Conservation (phyloP, 2,329 filamentous ascomycete genomes). For the Blumeriella jaapii region DNA sequence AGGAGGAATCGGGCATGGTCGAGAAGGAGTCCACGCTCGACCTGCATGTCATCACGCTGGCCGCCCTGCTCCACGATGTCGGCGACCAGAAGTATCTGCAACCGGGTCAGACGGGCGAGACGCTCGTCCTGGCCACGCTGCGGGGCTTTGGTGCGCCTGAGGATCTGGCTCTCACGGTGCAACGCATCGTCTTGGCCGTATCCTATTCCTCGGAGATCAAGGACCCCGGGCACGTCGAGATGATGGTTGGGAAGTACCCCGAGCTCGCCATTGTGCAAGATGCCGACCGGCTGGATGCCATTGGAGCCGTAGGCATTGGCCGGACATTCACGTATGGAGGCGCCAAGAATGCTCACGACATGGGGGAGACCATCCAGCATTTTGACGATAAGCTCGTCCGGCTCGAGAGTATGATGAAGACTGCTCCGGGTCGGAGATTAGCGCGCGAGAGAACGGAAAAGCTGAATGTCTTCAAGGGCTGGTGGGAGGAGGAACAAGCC, state of each 20-base stretch:
- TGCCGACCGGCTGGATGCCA: slow-evolving; percentile 84
- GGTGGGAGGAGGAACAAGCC: slow-evolving; percentile 44
- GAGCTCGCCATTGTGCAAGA: slow-evolving; percentile 85
- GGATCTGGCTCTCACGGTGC: slow-evolving; percentile 54
- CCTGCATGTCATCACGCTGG: slow-evolving; percentile 41
- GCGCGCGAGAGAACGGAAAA: slow-evolving; percentile 42
- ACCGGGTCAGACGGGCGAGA: slow-evolving; percentile 43
- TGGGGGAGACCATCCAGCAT: slow-evolving; percentile 60
- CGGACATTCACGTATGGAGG: slow-evolving; percentile 70
- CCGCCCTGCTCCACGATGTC: slow-evolving; percentile 77
- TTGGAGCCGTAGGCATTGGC: slow-evolving; percentile 78
- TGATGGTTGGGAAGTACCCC: slow-evolving; percentile 51
- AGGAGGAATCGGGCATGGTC: slow-evolving; percentile 8
- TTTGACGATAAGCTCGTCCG: slow-evolving; percentile 67
- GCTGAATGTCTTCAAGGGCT: slow-evolving; percentile 40
- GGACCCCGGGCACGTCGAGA: slow-evolving; percentile 46
- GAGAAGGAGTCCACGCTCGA: slow-evolving; percentile 41
- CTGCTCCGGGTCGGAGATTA: slow-evolving; percentile 40
- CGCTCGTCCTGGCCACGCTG: slow-evolving; percentile 46
- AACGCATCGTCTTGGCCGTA: slow-evolving; percentile 65
- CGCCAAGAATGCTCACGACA: slow-evolving; percentile 41
- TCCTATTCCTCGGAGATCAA: slow-evolving; percentile 68
- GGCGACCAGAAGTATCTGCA: slow-evolving; percentile 47
- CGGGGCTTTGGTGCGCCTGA: slow-evolving; percentile 45
- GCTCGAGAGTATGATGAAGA: slow-evolving; percentile 54